phyloP scores from a whole-genome alignment of 129 eudicot genomes.

The Artemisia annua region DNA sequence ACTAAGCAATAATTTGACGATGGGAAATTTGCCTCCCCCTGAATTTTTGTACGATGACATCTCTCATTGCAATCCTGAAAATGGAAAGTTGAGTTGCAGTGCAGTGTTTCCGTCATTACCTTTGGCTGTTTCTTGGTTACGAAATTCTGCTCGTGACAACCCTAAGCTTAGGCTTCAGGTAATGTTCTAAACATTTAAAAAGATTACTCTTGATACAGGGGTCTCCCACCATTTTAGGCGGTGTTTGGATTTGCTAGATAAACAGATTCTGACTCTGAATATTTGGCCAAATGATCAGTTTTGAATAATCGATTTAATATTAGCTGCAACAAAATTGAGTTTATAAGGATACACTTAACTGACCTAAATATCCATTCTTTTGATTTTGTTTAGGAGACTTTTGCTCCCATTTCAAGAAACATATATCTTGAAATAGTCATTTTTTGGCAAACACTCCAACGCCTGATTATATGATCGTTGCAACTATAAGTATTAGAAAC shows the following conservation, averaged over 20 bases:
- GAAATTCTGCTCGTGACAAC: constrained; percentile 62
- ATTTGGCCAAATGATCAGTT: no score
- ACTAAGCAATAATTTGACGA: constrained; percentile 29
- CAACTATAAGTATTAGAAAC: no score
- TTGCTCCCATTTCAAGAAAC: no score
- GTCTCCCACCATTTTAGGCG: background rate
- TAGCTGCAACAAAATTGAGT: no score
- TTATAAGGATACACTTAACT: no score
- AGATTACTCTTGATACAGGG: background rate
- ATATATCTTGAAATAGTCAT: no score
- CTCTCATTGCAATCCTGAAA: constrained; percentile 43
- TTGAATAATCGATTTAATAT: no score
- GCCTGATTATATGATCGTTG: no score
- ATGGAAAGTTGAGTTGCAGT: constrained; percentile 57
- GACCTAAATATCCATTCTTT: no score
- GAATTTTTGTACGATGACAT: constrained; percentile 43
- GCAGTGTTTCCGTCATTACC: constrained; percentile 78
- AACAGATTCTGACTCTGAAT: no score
- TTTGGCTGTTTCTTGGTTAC: constrained; percentile 68
- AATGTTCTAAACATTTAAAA: background rate
- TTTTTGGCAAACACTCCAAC: no score
- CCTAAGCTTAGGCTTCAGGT: constrained; percentile 85
- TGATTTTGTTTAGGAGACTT: no score
- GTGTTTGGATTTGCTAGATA: background rate
- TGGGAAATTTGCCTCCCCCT: constrained; percentile 36